phyloP scores from a whole-genome alignment of 345 rosid genomes.

The Diplotaxis tenuifolia region DNA sequence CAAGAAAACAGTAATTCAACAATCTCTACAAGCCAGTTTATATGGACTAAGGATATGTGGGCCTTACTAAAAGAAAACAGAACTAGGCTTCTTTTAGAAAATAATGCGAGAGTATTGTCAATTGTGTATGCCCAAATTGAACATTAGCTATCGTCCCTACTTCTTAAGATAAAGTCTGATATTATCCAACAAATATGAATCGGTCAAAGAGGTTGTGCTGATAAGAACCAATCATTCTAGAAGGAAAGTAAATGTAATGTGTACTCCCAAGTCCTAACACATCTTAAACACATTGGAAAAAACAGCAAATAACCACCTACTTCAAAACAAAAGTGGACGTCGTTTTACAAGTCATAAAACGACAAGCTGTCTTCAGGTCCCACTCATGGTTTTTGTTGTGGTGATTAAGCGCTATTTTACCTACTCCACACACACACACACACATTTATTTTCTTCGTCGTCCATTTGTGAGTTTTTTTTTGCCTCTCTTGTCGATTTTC shows the following conservation, averaged over 20 bases:
- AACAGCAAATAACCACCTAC: conserved; percentile 25
- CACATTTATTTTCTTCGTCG: conserved; percentile 1
- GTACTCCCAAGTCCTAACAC: not conserved
- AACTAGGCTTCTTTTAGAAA: not conserved
- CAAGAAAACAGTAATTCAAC: not conserved
- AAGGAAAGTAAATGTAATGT: not conserved
- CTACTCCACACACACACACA: conserved; percentile 16
- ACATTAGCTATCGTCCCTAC: not conserved
- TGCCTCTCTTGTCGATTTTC: not conserved
- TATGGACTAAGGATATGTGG: not conserved
- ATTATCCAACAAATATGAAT: not conserved
- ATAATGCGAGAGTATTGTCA: not conserved
- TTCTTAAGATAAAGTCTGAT: not conserved
- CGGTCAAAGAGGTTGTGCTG: not conserved
- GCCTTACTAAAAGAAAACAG: not conserved
- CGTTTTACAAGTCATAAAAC: conserved; percentile 28
- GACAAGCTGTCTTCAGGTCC: conserved; percentile 38
- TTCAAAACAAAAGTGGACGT: conserved; percentile 23
- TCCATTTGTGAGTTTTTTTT: not conserved
- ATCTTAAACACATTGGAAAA: conserved; percentile 11
- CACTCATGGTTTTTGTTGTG: conserved; percentile 12
- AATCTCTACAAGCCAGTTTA: not conserved
- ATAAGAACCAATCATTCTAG: conserved; percentile 5
- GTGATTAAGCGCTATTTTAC: conserved; percentile 18
- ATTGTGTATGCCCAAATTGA: not conserved